Evolutionary conservation across 2,329 filamentous ascomycete genomes (phyloP).

Genomic region (Fusarium staphyleae): DNA sequence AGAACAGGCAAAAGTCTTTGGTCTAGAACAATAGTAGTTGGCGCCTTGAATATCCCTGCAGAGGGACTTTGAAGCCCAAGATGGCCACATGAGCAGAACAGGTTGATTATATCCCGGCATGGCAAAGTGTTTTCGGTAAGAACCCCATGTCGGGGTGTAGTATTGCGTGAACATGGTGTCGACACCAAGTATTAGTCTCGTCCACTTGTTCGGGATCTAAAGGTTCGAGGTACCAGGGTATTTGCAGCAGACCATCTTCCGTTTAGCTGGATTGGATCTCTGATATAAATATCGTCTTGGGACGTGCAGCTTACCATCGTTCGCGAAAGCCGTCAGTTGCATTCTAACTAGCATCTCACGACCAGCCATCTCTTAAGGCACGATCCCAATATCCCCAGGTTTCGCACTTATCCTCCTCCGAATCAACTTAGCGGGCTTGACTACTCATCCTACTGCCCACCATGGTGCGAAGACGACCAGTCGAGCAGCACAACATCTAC

Average conservation of each 20-base stretch:
- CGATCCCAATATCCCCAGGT: too few species aligned
- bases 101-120: not conserved
- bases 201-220: not conserved
- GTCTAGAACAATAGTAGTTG: not conserved
- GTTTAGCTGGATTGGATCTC: not conserved
- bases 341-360: not conserved
- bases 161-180: slow-evolving; percentile 1
- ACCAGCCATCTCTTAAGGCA: too few species aligned
- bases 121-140: not conserved
- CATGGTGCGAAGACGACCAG: slow-evolving; percentile 3
- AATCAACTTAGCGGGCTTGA: not conserved
- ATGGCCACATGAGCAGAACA: slow-evolving; percentile 7
- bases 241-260: not conserved
- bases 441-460: not conserved
- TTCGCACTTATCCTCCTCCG: not conserved
- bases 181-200: not conserved
- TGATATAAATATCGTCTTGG: slow-evolving; percentile 2
- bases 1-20: too few species aligned
- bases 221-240: not conserved
- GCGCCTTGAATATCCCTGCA: not conserved
- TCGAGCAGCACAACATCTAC: slow-evolving; percentile 19
- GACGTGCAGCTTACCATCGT: not conserved
- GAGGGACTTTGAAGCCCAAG: not conserved
- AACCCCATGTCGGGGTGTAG: not conserved
- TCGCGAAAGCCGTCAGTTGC: not conserved